Evolutionary conservation across 1,284 basidiomycete species (phyloP), one percentile per base, ranked within the genome.

Genomic region (Coniferiporia sulphurascens): DNA sequence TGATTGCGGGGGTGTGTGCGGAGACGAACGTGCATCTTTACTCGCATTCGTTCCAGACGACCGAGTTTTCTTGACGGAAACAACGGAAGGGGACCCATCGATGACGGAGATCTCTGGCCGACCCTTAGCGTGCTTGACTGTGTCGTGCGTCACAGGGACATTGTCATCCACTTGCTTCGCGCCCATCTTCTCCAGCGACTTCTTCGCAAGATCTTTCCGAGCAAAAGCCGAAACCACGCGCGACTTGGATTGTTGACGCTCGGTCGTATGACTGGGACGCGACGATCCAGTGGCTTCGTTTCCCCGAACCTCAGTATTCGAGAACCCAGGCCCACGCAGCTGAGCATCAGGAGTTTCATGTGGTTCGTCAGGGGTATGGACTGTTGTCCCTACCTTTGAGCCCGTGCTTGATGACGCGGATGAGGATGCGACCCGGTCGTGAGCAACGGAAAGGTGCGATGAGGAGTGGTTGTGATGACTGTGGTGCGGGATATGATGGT

Each of bases 41-140:
- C 68, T 97, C 17, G 83, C 83, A 1, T 87, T 91, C 78, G 95
- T 97, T 67, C 71, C 84, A 12, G 84, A 89, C 0, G 95, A 98
- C 73, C 85, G 94, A 10, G 79, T 89, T 63, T 89, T 97, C 71
- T 94, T 96, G 68, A 93, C 90, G 22, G 88, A 87, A 2, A 84
- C 90, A 1, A 36, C 63, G 52, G 60, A 63, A 27, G 70, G 77
- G 9, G 80, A 86, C 56, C 90, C 91, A 6, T 84, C 83, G 17
- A 80, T 93, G 15, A 52, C 27, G 13, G 51, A 46, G 21, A 46
- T 36, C 12, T 54, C 56, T 56, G 60, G 60, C 51, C 60, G 56
- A 35, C 56, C 60, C 41, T 62, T 62, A 9, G 51, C 56, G 36
- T 62, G 60, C 52, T 55, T 58, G 17, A 62, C 60, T 27, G 38